Percentiles rank a stretch among this genome's conserved stretches.
Conservation (phyloP, 179 eudicot genomes). For the Silene noctiflora region DNA sequence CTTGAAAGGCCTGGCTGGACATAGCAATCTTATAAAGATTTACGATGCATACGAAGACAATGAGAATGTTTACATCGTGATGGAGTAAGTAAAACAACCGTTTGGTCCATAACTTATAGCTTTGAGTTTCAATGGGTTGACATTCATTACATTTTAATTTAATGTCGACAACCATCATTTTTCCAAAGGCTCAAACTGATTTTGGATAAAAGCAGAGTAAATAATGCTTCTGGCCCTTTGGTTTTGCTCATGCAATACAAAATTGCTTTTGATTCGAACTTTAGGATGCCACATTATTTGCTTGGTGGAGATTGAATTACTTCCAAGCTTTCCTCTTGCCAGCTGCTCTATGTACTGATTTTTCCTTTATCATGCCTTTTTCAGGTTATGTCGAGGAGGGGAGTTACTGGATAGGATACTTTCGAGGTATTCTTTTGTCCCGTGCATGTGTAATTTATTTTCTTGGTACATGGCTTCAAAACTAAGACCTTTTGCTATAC, state of each 20-base stretch:
- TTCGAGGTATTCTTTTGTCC: slow-evolving; percentile 51
- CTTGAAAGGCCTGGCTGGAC: slow-evolving; percentile 62
- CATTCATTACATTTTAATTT: not conserved
- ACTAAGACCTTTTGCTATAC: not conserved
- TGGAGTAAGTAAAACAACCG: slow-evolving; percentile 51
- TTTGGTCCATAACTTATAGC: not conserved
- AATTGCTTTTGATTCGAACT: not conserved
- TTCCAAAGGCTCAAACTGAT: not conserved
- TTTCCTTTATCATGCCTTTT: slow-evolving; percentile 19
- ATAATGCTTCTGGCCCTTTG: not conserved
- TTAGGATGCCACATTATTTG: too few relatives aligned
- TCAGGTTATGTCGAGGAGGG: slow-evolving; percentile 93
- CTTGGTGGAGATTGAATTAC: not conserved
- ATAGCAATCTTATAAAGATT: slow-evolving; percentile 56
- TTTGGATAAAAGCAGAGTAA: not conserved
- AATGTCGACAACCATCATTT: not conserved
- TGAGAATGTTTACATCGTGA: slow-evolving; percentile 71
- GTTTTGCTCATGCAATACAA: not conserved
- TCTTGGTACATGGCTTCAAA: not conserved
- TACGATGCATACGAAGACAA: slow-evolving; percentile 68
- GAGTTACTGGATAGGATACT: slow-evolving; percentile 80
- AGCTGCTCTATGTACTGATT: slow-evolving; percentile 15
- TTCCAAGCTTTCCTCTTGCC: not conserved
- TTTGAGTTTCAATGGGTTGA: slow-evolving; percentile 8
- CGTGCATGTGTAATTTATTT: too few relatives aligned